A percentile compares a stretch with the other conserved stretches of the same genome.
Conservation (phyloP, 805 yeast genomes). For the Ogataea trehaloabstinens region DNA sequence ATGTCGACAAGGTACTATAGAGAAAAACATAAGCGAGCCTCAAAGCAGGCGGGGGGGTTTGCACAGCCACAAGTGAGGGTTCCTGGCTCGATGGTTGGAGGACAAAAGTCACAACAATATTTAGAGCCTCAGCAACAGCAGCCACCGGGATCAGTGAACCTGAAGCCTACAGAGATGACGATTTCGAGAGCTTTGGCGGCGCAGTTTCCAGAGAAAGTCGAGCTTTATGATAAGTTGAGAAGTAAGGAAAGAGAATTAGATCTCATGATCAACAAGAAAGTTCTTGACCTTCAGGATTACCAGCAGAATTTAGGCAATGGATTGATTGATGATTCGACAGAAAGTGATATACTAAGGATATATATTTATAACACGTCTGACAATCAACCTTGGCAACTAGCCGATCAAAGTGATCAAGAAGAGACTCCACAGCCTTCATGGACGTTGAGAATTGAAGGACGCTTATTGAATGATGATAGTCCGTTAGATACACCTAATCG, state of each 20-base stretch:
- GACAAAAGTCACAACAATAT: no score
- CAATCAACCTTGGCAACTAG: constrained; percentile 84
- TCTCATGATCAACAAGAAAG: constrained; percentile 75
- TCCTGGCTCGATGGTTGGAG: constrained; percentile 12
- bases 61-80: constrained; percentile 13
- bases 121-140: constrained; percentile 16
- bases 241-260: constrained; percentile 85
- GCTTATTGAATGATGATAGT: constrained; percentile 51
- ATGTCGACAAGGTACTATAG: constrained; percentile 20
- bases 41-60: constrained; percentile 14
- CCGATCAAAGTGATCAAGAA: constrained; percentile 15
- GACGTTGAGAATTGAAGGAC: constrained; percentile 89
- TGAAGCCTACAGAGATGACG: constrained; percentile 36
- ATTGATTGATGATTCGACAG: constrained; percentile 37
- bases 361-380: constrained; percentile 79
- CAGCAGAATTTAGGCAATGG: constrained; percentile 45
- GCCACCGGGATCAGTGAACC: constrained; percentile 24
- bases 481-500: constrained; percentile 47
- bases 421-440: constrained; percentile 48
- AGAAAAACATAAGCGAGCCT: constrained; percentile 19
- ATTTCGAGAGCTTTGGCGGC: constrained; percentile 29
- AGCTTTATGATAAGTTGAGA: constrained; percentile 62
- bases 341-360: constrained; percentile 67
- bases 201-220: constrained; percentile 48
- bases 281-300: constrained; percentile 79